Evolutionary conservation across 1,284 basidiomycete genomes (phyloP), one percentile per base, ranked within the genome.

Genomic region (Melampsora larici-populina): DNA sequence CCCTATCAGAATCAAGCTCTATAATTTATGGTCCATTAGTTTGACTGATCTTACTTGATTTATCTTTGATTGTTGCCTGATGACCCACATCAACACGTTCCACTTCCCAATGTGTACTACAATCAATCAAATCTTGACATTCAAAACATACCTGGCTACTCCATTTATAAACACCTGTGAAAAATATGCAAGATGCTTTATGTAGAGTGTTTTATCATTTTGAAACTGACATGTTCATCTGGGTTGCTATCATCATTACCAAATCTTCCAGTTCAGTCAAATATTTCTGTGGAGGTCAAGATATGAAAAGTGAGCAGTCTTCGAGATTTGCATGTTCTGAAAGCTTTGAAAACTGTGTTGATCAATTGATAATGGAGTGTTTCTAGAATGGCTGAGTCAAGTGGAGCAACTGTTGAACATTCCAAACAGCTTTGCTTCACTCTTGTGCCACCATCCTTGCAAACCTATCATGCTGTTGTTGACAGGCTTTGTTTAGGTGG

Each of bases 391-490:
- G 72, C 26, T 67, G 80, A 81, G 17, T 86, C 86, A 24, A 81
- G 82, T 40, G 81, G 82, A 40, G 24, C 24, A 74, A 87, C 89
- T 80, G 86, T 86, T 79, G 85, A 87, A 79, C 70, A 85, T 87
- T 46, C 79, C 85, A 0, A 85, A 91, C 80, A 92, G 92, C 1
- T 94, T 94, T 82, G 93, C 88, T 0, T 88, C 89, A 17, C 84
- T 94, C 70, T 91, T 91, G 4, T 88, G 90, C 43, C 87, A 87
- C 69, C 82, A 83, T 3, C 88, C 88, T 11, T 86, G 85, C 78
- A 94, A 94, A 82, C 91, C 92, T 9, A 88, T 93, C 79, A 90
- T 94, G 91, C 91, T 24, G 92, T 92, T 2, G 90, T 94, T 1
- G 89, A 90, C 80, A 92, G 92, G 17, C 87, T 89, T 40, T 89